Conservation (phyloP, 2,329 filamentous ascomycete genomes). For the Pseudonectria foliicola region DNA sequence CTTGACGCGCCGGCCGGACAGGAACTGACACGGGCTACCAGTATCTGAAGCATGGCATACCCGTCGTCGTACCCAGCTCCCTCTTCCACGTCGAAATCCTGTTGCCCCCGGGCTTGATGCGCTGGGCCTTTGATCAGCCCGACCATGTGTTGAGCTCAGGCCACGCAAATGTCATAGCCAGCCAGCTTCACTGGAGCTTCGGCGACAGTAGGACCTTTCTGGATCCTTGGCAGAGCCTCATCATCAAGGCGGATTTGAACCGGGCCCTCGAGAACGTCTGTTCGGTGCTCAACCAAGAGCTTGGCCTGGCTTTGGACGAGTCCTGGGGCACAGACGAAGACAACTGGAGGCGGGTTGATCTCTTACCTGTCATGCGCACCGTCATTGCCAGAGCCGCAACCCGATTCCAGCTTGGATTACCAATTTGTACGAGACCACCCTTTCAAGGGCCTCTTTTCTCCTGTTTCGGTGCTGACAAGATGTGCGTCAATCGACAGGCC, state of each 20-base stretch:
- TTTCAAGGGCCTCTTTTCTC: no score
- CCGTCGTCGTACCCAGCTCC: conserved; percentile 31
- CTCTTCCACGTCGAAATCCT: conserved; percentile 31
- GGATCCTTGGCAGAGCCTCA: conserved; percentile 25
- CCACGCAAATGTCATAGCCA: conserved; percentile 28
- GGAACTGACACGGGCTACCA: background rate
- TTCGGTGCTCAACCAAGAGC: conserved; percentile 23
- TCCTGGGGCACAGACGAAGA: conserved; percentile 20
- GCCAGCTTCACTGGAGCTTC: conserved; percentile 28
- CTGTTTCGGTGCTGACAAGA: background rate
- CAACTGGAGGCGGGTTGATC: conserved; percentile 23
- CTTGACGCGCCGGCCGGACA: no score
- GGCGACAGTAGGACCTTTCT: conserved; percentile 25
- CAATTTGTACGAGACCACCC: conserved; percentile 17
- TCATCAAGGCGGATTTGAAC: conserved; percentile 27
- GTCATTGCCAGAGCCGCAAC: conserved; percentile 19
- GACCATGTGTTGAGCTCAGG: conserved; percentile 26
- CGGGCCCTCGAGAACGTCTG: conserved; percentile 21
- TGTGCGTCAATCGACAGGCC: conserved; percentile 4
- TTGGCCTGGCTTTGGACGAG: conserved; percentile 22
- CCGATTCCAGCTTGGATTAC: conserved; percentile 20
- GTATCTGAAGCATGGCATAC: conserved; percentile 22
- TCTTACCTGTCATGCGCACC: conserved; percentile 15
- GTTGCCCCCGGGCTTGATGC: conserved; percentile 28
- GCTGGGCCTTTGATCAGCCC: conserved; percentile 31